Evolutionary conservation across 2,329 filamentous ascomycete genomes (phyloP).

Genomic region (Sporothrix brasiliensis): DNA sequence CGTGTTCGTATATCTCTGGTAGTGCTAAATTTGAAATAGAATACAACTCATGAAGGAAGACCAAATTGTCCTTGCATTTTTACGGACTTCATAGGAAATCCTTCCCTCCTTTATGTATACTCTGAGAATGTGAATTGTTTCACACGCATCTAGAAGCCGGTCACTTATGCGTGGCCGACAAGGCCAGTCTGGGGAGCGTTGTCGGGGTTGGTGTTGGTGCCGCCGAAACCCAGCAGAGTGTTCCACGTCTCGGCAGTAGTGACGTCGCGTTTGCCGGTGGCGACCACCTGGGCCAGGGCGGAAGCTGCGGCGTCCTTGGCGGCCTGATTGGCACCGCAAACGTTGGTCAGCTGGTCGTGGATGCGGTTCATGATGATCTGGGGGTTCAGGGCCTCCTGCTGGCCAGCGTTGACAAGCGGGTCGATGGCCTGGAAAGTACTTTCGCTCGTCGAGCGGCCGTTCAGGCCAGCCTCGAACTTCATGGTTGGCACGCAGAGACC

Average conservation of each 20-base stretch:
- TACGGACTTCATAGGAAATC: no score
- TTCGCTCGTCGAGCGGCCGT: conserved; percentile 59
- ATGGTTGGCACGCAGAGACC: conserved; percentile 60
- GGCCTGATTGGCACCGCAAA: conserved; percentile 64
- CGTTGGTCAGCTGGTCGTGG: conserved; percentile 69
- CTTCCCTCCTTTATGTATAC: neutral
- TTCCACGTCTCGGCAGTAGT: conserved; percentile 50
- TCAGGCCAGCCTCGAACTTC: conserved; percentile 62
- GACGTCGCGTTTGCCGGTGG: conserved; percentile 44
- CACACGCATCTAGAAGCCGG: conserved; percentile 45
- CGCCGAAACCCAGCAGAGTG: conserved; percentile 46
- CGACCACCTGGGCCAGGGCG: conserved; percentile 51
- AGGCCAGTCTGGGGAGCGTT: conserved; percentile 46
- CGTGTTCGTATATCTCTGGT: conserved; percentile 24
- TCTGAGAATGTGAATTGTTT: conserved; percentile 57
- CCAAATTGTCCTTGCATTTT: conserved; percentile 9
- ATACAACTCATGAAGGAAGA: conserved; percentile 25
- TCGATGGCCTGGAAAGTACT: conserved; percentile 71
- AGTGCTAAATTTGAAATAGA: conserved; percentile 27
- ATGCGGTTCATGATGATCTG: conserved; percentile 75
- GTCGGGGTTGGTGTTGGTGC: conserved; percentile 46
- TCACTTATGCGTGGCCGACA: conserved; percentile 44
- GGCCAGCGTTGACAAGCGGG: conserved; percentile 61
- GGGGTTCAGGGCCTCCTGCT: conserved; percentile 70
- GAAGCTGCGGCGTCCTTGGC: conserved; percentile 57